Evolutionary conservation across 2,329 filamentous ascomycete genomes (phyloP).

Genomic region (Cladosporium austrohemisphaericum): DNA sequence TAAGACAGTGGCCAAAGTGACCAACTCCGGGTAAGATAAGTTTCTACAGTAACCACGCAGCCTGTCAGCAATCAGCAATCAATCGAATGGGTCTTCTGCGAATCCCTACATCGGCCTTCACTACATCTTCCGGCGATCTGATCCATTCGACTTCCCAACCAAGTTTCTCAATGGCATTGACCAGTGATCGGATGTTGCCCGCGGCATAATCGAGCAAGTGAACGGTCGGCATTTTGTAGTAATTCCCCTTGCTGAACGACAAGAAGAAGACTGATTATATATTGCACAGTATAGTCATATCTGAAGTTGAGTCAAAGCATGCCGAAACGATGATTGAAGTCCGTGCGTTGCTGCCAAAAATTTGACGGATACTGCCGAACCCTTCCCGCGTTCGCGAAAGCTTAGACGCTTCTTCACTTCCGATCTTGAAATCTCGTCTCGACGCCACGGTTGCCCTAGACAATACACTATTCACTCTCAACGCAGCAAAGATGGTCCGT

Average conservation of each 20-base stretch:
- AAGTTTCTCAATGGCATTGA: conserved; percentile 94
- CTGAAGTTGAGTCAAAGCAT: conserved; percentile 14
- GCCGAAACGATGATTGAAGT: neutral
- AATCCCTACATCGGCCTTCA: conserved; percentile 69
- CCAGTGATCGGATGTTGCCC: conserved; percentile 91
- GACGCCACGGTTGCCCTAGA: no score
- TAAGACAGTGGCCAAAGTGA: conserved; percentile 94
- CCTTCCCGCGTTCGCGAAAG: conserved; percentile 2
- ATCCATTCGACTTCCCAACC: conserved; percentile 95
- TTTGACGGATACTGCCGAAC: conserved; percentile 5
- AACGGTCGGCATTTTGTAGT: conserved; percentile 63
- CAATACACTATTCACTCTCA: no score
- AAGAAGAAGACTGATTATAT: no score
- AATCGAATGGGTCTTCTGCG: neutral
- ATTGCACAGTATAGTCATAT: neutral
- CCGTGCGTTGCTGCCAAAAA: conserved; percentile 8
- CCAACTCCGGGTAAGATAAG: conserved; percentile 94
- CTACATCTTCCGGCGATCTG: conserved; percentile 75
- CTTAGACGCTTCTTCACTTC: conserved; percentile 2
- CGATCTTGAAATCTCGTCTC: conserved; percentile 15
- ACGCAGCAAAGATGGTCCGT: conserved; percentile 67
- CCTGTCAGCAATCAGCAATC: conserved; percentile 33
- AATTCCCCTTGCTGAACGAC: neutral
- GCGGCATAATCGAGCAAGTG: conserved; percentile 87
- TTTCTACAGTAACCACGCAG: conserved; percentile 53